Base-by-base conservation (phyloP, 208 protist genomes). In the Leishmania aethiopica region DNA sequence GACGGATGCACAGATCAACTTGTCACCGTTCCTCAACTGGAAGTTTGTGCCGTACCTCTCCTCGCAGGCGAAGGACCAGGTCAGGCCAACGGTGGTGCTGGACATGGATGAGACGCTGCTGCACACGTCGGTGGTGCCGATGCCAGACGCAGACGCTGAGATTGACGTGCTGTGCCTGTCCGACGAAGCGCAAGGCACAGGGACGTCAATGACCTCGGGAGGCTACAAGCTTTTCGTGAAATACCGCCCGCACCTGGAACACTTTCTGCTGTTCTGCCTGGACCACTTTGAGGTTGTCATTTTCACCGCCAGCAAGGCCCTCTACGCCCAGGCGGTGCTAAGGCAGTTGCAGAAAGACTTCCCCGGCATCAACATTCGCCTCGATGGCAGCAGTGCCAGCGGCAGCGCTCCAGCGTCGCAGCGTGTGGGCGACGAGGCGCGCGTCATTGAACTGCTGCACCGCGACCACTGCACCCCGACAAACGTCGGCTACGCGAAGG, bases 61-160 rank as follows among this genome's bases (percentile, higher is more conserved):
- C 28, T 67, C 70, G 42, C 51, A 55, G 32, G 47, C 25, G 13
- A 47, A 32, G 40, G 72, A 11, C 51, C 25, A 35, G 19, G 32
- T 51, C n/a, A 64, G 57, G 75, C 22, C 86, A 10, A 91, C 88
- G 1, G 45, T 94, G 32, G 77, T 89, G n/a, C 85, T 94, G 3
- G 90, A 92, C 79, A 67, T 94, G 22, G 90, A 94, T 53, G 88
- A 92, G 70, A 92, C 88, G 7, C 84, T 94, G 25, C 79, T 92
- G 70, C 84, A 88, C 85, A 88, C 89, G 57, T 92, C 90, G 1
- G 60, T 86, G 22, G 66, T 75, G 64, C 72, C 75, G 32, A 90
- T 91, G 77, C 22, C 77, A 35, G 85, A 88, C 70, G 82, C 88
- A 3, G 85, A 91, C 70, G 83, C 83, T 37, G 66, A 81, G 32